Conservation (phyloP, 192 early-diverging fungal species). For the Gonapodya prolifera region DNA sequence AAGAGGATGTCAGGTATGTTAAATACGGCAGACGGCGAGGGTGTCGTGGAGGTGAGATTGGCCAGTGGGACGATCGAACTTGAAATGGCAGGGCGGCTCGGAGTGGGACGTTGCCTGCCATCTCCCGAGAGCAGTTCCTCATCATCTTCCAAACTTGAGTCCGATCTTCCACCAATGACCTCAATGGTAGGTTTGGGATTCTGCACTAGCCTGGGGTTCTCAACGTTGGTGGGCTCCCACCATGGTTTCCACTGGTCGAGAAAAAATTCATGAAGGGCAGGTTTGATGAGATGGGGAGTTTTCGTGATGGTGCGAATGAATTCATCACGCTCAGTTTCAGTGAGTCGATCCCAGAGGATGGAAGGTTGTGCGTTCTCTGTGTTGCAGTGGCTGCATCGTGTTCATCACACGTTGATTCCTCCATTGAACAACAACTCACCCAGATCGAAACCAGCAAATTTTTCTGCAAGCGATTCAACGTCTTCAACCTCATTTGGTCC, state of each 20-base stretch:
- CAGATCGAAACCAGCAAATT: neutral
- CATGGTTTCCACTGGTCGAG: neutral
- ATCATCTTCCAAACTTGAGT: neutral
- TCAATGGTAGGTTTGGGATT: neutral
- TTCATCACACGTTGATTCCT: too few species aligned
- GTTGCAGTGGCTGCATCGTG: too few species aligned
- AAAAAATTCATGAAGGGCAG: neutral
- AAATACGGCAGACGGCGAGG: neutral
- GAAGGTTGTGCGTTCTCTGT: neutral
- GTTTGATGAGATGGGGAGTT: neutral
- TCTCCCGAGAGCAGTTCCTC: neutral
- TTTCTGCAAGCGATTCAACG: neutral
- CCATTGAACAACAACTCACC: neutral
- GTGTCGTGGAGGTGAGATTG: neutral
- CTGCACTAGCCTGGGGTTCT: neutral
- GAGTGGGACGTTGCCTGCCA: neutral
- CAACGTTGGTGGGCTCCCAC: neutral
- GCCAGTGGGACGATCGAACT: neutral
- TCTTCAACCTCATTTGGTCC: neutral
- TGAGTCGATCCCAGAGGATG: neutral
- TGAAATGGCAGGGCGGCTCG: neutral
- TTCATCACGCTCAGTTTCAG: neutral
- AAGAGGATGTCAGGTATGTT: neutral
- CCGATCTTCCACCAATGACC: neutral
- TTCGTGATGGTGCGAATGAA: neutral